These are phyloP conservation scores for Penicillium digitatum DNA, from an alignment of 2,329 filamentous ascomycete genomes.

Conservation along the genomic window DNA sequence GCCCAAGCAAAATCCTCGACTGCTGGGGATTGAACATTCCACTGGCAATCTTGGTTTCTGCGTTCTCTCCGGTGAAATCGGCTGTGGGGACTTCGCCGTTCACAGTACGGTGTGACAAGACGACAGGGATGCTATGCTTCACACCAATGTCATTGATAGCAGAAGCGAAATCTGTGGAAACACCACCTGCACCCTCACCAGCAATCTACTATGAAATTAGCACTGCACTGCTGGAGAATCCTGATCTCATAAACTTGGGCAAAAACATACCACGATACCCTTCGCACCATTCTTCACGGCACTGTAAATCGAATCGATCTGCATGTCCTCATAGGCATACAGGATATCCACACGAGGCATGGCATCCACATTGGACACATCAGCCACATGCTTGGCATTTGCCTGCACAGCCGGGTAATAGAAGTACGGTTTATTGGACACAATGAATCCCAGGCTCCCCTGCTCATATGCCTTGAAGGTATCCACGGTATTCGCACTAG, in stretches of 20 bases:
- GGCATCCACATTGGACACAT: slow-evolving; percentile 15
- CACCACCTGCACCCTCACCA: slow-evolving; percentile 24
- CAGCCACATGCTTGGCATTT: slow-evolving; percentile 37
- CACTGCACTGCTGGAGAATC: neutral
- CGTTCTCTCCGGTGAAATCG: slow-evolving; percentile 9
- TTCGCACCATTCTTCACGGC: slow-evolving; percentile 24
- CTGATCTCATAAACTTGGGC: too few species aligned
- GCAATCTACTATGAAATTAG: slow-evolving; percentile 15
- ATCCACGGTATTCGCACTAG: slow-evolving; percentile 60
- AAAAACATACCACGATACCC: slow-evolving; percentile 24
- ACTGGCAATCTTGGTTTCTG: slow-evolving; percentile 18
- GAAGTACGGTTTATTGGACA: slow-evolving; percentile 58
- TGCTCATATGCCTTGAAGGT: slow-evolving; percentile 58
- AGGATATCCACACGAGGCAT: slow-evolving; percentile 29
- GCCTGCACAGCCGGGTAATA: slow-evolving; percentile 54
- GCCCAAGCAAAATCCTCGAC: slow-evolving; percentile 6
- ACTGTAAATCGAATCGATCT: slow-evolving; percentile 21
- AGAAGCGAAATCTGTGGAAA: slow-evolving; percentile 15
- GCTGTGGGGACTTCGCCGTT: slow-evolving; percentile 26
- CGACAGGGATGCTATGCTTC: slow-evolving; percentile 19
- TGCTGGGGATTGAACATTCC: slow-evolving; percentile 18
- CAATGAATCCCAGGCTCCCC: slow-evolving; percentile 56
- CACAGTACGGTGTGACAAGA: slow-evolving; percentile 23
- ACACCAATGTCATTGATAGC: slow-evolving; percentile 17
- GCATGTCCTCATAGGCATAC: slow-evolving; percentile 29